Evolutionary conservation across 2,329 filamentous ascomycete genomes (phyloP), one percentile per base, ranked within the genome.

Genomic region (Botrytis aclada): DNA sequence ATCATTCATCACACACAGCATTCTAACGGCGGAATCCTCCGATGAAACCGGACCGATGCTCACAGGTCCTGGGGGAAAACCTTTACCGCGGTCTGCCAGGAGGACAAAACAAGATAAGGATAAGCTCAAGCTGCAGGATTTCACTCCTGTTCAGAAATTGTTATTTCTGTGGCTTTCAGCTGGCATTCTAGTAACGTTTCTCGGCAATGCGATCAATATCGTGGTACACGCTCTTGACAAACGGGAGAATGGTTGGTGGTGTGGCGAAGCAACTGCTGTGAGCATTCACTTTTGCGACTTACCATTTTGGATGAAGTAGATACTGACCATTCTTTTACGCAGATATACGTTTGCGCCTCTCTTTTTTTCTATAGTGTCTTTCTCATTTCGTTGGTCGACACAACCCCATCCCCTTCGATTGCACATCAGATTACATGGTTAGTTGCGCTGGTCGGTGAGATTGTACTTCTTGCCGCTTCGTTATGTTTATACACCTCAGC

Each of bases 361-460:
- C 92, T 94, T 77, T 97, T 97, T 85, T 89, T 96, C 76, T 96
- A 97, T 84, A 87, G 93, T 67, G 90, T 97, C 77, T 88, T 97
- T 77, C 87, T 97, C 77, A 92, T 98, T 79, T 94, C 94, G 43
- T 88, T 98, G 73, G 86, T 97, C 79, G 95, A 98, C 82, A 92
- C 92, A 80, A 90, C 89, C 75, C 90, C 93, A 47, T 93, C 93
- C 20, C 96, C 96, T 0, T 95, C 91, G 67, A 85, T 90, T 64
- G 90, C 93, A 70, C 94, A 98, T 82, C 88, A 95, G 72, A 83
- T 92, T 64, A 90, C 93, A 78, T 99, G 96, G 96, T 81, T 86
- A 60, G 83, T 94, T 61, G 91, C 91, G 39, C 81, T 94, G n/a
- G 82, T 88, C 39, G 87, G 94, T 75, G 96, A 99, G 82, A 78